Evolutionary conservation across 345 rosid species (phyloP).

Genomic region (Syzygium aqueum): DNA sequence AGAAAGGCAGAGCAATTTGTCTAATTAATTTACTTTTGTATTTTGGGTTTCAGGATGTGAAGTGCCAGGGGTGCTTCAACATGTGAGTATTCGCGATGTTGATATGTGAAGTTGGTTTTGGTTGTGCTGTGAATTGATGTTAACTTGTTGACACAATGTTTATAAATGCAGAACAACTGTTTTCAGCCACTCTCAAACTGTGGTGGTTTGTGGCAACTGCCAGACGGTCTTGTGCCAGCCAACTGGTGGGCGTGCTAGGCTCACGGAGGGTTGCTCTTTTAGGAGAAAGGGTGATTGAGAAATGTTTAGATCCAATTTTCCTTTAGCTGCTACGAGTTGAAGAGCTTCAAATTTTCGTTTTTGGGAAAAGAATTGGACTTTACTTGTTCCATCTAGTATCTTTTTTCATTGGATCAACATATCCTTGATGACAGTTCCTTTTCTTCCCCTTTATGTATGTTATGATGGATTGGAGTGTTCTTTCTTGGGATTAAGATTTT

Average conservation of each 20-base stretch:
- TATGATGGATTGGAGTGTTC: background rate
- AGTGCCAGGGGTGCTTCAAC: slow-evolving; percentile 7
- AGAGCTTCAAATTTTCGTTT: background rate
- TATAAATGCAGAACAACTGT: slow-evolving; percentile 1
- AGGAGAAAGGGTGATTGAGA: slow-evolving; percentile 3
- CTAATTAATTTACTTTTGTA: background rate
- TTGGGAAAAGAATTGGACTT: background rate
- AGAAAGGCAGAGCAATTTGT: background rate
- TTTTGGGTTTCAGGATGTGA: background rate
- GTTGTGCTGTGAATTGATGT: background rate
- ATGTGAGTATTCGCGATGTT: background rate
- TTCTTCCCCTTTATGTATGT: background rate
- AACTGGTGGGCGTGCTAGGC: slow-evolving; percentile 4
- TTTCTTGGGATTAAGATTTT: background rate
- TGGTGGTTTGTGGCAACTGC: slow-evolving; percentile 4
- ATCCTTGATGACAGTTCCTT: background rate
- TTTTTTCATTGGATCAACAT: background rate
- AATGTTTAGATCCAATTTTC: background rate
- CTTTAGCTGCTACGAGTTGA: background rate
- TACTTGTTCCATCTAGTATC: background rate
- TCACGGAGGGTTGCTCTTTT: slow-evolving; percentile 3
- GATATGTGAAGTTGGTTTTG: background rate
- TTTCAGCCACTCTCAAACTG: slow-evolving; percentile 3
- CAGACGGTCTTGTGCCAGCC: slow-evolving; percentile 7
- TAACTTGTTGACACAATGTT: background rate